Evolutionary conservation across 2,329 filamentous ascomycete species (phyloP), one percentile per base, ranked within the genome.

Genomic region (Calonectria pteridis): DNA sequence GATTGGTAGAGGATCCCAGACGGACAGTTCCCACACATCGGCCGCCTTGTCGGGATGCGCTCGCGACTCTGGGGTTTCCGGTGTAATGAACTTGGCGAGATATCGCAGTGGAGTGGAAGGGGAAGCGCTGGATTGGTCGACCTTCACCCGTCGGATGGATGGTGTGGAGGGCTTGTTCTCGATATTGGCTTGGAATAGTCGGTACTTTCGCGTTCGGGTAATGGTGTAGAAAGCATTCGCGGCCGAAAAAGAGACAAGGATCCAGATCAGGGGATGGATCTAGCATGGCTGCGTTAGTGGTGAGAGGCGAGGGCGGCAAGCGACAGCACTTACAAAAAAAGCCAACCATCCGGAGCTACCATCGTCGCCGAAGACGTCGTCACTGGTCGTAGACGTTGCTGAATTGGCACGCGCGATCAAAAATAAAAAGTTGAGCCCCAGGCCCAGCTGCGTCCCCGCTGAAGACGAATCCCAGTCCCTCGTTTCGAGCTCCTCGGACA

Each of bases 1-100:
- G 43, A 98, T 89, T 2, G 96, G 95, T 59, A 96, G 90, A 40
- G 97, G 97, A 82, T 98, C 96, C 97, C 97, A 99, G 9, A 98
- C 90, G 2, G 93, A 91, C 64, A 99, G 86, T 84, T 99, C 96
- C 97, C 97, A 99, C 13, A 99, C 97, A 84, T 99, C 96, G 14
- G 93, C 91, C 31, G 91, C 90, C 71, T 93, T 91, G 82, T 97
- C 93, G 0, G 96, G 95, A 84, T 98, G 94, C 33, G 95, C 94
- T 81, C 95, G 92, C 31, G 94, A 93, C 77, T 96, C 92, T n/a
- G 95, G 94, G 28, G 91, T 93, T 43, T 93, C 91, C 31, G 90
- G 86, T 2, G 91, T 89, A 40, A 98, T 85, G 55, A 94, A 87
- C 75, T 90, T 91, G 33, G 92, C 90, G 46, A 98, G 84, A 71